These are phyloP conservation scores for Trapa incisa DNA, from an alignment of 345 rosid species.

Conservation along the genomic window DNA sequence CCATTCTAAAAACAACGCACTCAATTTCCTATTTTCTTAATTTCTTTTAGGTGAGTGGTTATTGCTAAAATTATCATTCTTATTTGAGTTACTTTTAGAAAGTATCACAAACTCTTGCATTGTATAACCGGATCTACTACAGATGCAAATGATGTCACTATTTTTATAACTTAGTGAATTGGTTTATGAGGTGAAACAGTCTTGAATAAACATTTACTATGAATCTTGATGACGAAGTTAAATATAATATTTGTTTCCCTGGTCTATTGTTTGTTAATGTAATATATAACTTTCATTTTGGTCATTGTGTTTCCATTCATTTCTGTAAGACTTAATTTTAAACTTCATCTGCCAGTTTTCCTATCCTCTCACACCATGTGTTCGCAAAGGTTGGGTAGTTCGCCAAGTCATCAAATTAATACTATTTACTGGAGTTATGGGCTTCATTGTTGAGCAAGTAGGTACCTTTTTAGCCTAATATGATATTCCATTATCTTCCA, in stretches of 20 bases:
- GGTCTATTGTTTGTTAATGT: not conserved
- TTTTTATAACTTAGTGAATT: not conserved
- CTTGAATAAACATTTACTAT: not conserved
- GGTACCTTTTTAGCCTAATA: constrained; percentile 5
- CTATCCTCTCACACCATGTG: constrained; percentile 72
- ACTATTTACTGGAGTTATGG: constrained; percentile 89
- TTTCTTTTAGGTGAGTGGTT: not conserved
- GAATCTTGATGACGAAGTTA: not conserved
- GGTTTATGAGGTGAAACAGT: not conserved
- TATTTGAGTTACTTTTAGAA: not conserved
- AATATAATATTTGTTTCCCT: not conserved
- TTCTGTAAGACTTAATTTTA: not conserved
- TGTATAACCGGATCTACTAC: not conserved
- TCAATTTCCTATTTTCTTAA: not conserved
- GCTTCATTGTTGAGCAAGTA: constrained; percentile 92
- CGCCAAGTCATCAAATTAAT: constrained; percentile 73
- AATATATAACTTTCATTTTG: not conserved
- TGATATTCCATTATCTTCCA: not conserved
- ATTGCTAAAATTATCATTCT: not conserved
- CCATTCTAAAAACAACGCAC: not conserved
- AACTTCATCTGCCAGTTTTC: constrained; percentile 30
- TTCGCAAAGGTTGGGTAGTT: constrained; percentile 85
- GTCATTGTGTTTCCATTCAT: not conserved
- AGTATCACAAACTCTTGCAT: not conserved
- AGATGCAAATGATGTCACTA: not conserved